Percentiles rank a stretch among this genome's conserved stretches.
These are phyloP conservation scores for Eucalyptus curtisii DNA, from an alignment of 345 rosid species.

Conservation along the genomic window DNA sequence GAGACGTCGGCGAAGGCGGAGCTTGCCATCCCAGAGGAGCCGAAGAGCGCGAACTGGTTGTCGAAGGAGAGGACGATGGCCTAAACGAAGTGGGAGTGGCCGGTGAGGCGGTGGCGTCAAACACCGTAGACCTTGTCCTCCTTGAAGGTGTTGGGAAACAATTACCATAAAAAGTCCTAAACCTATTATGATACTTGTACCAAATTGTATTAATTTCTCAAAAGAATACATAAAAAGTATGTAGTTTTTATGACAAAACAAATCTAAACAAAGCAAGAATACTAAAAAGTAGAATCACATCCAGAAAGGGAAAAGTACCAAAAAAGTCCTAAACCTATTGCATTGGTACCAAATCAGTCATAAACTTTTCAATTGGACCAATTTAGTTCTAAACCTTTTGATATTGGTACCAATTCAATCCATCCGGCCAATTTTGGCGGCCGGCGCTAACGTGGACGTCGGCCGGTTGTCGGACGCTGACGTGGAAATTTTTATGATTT, in stretches of 20 bases:
- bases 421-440: no score
- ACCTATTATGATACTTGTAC: no score
- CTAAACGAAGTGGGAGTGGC: slow-evolving; percentile 79
- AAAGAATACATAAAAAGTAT: background rate
- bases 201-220: background rate
- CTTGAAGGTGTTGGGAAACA: background rate
- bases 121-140: slow-evolving; percentile 51
- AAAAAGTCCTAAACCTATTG: no score
- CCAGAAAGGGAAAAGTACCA: no score
- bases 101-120: slow-evolving; percentile 66
- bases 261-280: background rate
- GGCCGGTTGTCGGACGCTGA: no score
- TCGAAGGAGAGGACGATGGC: slow-evolving; percentile 88
- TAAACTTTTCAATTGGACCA: no score
- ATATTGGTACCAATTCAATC: no score
- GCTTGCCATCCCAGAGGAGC: slow-evolving; percentile 91
- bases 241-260: background rate
- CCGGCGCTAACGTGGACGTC: no score
- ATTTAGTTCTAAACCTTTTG: no score
- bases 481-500: no score
- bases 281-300: rapidly evolving
- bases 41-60: slow-evolving; percentile 77
- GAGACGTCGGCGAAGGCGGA: slow-evolving; percentile 60
- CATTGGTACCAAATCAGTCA: no score
- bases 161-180: background rate